Conservation (phyloP, 768 basidiomycete species). For the Lactifluus piperatus region DNA sequence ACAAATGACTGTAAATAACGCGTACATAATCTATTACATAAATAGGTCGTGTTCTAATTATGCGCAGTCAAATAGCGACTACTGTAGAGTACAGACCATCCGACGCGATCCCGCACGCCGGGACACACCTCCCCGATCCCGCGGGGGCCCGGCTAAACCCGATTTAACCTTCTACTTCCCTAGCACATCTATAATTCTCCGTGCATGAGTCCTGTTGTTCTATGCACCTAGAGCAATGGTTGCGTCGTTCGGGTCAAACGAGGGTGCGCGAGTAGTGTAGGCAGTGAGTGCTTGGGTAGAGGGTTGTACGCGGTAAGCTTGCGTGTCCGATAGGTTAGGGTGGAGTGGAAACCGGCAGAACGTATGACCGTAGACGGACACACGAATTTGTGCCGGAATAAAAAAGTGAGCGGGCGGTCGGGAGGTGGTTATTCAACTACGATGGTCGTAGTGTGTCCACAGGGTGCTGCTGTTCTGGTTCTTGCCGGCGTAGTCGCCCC, state of each 20-base stretch:
- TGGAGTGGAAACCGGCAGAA: conserved; percentile 4
- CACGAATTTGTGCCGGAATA: neutral
- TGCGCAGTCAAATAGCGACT: neutral
- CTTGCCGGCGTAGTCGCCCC: conserved; percentile 3
- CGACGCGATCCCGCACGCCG: neutral
- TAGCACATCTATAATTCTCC: neutral
- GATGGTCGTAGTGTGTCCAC: conserved; percentile 12
- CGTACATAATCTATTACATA: neutral
- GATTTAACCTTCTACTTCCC: neutral
- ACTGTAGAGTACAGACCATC: neutral
- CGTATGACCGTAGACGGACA: neutral
- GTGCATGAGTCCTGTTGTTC: neutral
- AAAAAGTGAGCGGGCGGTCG: neutral
- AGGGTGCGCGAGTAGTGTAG: neutral
- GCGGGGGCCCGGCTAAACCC: neutral
- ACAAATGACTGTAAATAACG: conserved; percentile 10
- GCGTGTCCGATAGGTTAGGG: neutral
- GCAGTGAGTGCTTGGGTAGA: neutral
- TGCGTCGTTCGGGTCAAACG: neutral
- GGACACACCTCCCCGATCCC: neutral
- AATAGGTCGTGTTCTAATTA: neutral
- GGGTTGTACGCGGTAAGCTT: neutral
- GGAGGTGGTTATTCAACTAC: neutral
- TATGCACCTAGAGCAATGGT: neutral
- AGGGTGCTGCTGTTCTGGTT: conserved; percentile 7